Evolutionary conservation across 805 yeast genomes (phyloP).

Genomic region (Sugiyamaella boreocaroliniensis): DNA sequence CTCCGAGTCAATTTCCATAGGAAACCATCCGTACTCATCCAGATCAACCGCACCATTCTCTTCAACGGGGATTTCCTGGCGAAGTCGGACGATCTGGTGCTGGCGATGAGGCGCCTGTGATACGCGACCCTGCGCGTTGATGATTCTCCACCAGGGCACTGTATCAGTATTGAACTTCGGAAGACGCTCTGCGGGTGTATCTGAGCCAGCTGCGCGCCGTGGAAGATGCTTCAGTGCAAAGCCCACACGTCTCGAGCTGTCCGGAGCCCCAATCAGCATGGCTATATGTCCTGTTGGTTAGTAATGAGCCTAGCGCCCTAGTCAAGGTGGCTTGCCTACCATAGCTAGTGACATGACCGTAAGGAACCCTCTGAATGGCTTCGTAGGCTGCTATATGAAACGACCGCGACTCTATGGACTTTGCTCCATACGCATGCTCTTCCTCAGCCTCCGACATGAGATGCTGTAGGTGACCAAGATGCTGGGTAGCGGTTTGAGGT

Average conservation of each 20-base stretch:
- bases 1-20: constrained; percentile 28
- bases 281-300: constrained; percentile 57
- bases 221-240: constrained; percentile 53
- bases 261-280: constrained; percentile 51
- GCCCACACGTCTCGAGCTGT: constrained; percentile 70
- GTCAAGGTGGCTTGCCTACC: constrained; percentile 34
- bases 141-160: constrained; percentile 80
- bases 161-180: constrained; percentile 28
- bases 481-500: no score
- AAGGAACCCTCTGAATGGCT: constrained; percentile 48
- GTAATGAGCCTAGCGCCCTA: neutral
- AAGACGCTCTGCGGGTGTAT: constrained; percentile 4
- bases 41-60: constrained; percentile 37
- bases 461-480: neutral
- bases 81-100: constrained; percentile 41
- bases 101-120: constrained; percentile 40
- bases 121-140: constrained; percentile 56
- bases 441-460: neutral
- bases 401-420: constrained; percentile 42
- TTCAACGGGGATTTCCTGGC: constrained; percentile 36
- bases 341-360: constrained; percentile 61
- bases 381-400: constrained; percentile 59
- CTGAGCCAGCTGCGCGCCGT: constrained; percentile 15
- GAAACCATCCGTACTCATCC: constrained; percentile 62
- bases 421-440: constrained; percentile 18